Evolutionary conservation across 2,329 filamentous ascomycete species (phyloP).

Genomic region (Plenodomus tracheiphilus): DNA sequence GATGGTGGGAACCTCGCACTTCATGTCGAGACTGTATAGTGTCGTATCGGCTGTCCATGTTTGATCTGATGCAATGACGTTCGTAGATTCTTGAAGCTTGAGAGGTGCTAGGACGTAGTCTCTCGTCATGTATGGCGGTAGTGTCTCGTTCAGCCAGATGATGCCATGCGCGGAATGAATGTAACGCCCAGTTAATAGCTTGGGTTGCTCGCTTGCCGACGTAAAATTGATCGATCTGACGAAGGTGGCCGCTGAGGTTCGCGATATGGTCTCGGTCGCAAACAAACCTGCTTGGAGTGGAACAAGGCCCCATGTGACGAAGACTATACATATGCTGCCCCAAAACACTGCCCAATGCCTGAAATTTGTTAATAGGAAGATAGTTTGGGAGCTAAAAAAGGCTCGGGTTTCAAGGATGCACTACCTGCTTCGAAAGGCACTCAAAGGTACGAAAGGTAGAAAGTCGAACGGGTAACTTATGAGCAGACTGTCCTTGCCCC

Average conservation of each 20-base stretch:
- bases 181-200: conserved; percentile 30
- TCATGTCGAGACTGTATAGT: conserved; percentile 40
- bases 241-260: conserved; percentile 10
- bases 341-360: conserved; percentile 61
- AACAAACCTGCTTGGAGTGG: conserved; percentile 62
- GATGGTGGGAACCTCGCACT: conserved; percentile 25
- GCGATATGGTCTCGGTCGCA: conserved; percentile 37
- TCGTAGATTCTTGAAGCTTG: conserved; percentile 22
- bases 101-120: conserved; percentile 54
- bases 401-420: too few species aligned
- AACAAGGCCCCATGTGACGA: conserved; percentile 60
- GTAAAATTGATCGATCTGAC: conserved; percentile 26
- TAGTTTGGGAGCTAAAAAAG: too few species aligned
- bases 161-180: conserved; percentile 52
- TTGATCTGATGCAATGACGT: too few species aligned
- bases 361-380: conserved; percentile 5
- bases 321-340: conserved; percentile 52
- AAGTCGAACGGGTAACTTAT: conserved; percentile 60
- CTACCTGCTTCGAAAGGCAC: conserved; percentile 40
- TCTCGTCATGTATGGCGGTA: conserved; percentile 50
- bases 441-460: conserved; percentile 49
- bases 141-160: conserved; percentile 50
- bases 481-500: conserved; percentile 52
- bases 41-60: conserved; percentile 33
- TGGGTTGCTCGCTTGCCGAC: conserved; percentile 44